Base-by-base conservation (phyloP, 371 early-diverging fungal genomes). In the Chytridiales sp. region DNA sequence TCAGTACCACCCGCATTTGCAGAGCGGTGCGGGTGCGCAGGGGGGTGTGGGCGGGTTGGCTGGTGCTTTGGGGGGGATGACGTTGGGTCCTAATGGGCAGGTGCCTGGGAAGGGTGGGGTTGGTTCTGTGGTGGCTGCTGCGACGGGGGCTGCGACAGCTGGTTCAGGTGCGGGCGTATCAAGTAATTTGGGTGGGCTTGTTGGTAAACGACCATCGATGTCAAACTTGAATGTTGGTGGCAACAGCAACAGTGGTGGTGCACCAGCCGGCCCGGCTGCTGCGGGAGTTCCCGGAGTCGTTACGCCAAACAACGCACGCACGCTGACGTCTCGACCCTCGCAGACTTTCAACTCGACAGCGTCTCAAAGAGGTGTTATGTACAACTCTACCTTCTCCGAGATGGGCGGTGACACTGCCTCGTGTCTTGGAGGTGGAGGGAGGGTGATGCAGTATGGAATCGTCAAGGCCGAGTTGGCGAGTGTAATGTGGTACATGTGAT, bases 401-500 rank as follows among this genome's bases (percentile, higher is more conserved):
- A 13, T 13, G n/a, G n/a, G n/a, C n/a, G n/a, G n/a, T n/a, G n/a
- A n/a, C 3, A 50, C 34, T 31, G 47, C n/a, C 8, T 22, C 22
- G 8, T 34, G 50, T 9, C 35, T 36, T 39, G 40, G 15, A 15
- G 35, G n/a, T 9, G 47, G 40, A 31, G 47, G 54, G 84, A 84
- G 3, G 77, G 91, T 70, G 61, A 71, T 71, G 67, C 63, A 49
- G 9, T 77, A 74, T 54, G 70, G 71, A 24, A 54, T 59, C 30
- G 80, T 81, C 19, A 82, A 80, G 46, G 66, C 73, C 15, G 76
- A 73, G 43, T 68, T 85, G 49, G 61, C 73, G 9, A 52, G 56
- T 27, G 71, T 82, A 2, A 85, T 86, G 85, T 85, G 85, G 67
- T 85, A 83, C 46, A 85, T 85, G 85, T 85, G 47, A 62, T n/a